These are phyloP conservation scores for Alternaria arborescens DNA, from an alignment of 2,329 filamentous ascomycete species.

Conservation along the genomic window DNA sequence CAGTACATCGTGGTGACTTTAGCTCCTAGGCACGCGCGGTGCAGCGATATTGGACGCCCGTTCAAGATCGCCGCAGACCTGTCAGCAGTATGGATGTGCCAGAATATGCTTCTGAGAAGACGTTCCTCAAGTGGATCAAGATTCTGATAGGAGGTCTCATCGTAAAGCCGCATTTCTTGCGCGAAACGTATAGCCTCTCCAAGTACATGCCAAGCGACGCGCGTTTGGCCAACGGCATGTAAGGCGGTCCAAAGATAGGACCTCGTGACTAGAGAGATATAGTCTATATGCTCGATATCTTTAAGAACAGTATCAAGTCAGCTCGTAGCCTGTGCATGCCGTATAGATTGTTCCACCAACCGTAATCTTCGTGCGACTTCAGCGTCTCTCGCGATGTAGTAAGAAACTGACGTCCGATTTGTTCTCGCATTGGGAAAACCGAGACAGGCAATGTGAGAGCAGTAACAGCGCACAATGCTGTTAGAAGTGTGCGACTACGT, in stretches of 20 bases:
- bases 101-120: not conserved
- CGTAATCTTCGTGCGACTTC: not conserved
- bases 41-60: not conserved
- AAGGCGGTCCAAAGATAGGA: not conserved
- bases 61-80: not conserved
- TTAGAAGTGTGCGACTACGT: not conserved
- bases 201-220: not conserved
- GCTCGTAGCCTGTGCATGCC: not conserved
- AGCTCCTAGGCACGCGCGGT: not conserved
- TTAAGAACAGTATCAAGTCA: not conserved
- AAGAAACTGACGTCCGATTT: not conserved
- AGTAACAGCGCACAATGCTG: not conserved
- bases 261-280: not conserved
- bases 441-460: not conserved
- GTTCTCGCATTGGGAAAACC: not conserved
- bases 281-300: not conserved
- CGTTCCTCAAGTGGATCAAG: not conserved
- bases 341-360: not conserved
- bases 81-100: not conserved
- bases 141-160: not conserved
- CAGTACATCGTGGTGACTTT: not conserved
- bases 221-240: not conserved
- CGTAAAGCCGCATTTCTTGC: constrained; percentile 3
- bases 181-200: not conserved
- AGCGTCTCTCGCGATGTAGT: not conserved